Evolutionary conservation across 148 eudicot species (phyloP).

Genomic region (Rhododendron kiyosumense): DNA sequence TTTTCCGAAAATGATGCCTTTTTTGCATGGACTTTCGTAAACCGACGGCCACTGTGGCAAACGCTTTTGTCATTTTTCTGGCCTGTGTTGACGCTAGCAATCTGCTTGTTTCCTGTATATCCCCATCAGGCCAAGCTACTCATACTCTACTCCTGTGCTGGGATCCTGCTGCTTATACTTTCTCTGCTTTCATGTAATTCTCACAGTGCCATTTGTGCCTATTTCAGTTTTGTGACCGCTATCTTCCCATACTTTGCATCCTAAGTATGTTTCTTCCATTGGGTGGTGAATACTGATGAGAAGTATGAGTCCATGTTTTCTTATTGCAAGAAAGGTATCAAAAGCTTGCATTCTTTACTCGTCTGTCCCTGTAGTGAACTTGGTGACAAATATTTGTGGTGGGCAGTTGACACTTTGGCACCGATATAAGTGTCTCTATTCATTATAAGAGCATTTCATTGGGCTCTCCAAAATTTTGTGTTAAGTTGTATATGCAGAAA

Average conservation of each 20-base stretch:
- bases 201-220: constrained; percentile 6
- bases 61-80: constrained; percentile 93
- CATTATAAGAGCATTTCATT: not conserved
- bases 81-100: constrained; percentile 97
- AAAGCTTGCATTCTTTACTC: not conserved
- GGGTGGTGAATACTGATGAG: not conserved
- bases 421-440: not conserved
- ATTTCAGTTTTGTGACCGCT: not conserved
- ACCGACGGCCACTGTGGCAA: constrained; percentile 90
- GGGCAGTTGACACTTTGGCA: constrained; percentile 4
- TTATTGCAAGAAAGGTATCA: not conserved
- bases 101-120: constrained; percentile 98
- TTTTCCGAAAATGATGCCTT: constrained; percentile 96
- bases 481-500: not conserved
- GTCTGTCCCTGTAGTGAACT: not conserved
- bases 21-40: constrained; percentile 91
- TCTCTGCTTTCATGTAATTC: constrained; percentile 67
- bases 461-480: not conserved
- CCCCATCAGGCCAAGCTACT: constrained; percentile 85
- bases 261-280: not conserved
- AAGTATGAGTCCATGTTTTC: not conserved
- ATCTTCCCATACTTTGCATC: not conserved
- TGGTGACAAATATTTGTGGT: not conserved
- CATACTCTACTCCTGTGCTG: constrained; percentile 89
- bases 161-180: constrained; percentile 85